Evolutionary conservation across 352 stramenopile genomes (phyloP).

Genomic region (Saprolegnia diclina): DNA sequence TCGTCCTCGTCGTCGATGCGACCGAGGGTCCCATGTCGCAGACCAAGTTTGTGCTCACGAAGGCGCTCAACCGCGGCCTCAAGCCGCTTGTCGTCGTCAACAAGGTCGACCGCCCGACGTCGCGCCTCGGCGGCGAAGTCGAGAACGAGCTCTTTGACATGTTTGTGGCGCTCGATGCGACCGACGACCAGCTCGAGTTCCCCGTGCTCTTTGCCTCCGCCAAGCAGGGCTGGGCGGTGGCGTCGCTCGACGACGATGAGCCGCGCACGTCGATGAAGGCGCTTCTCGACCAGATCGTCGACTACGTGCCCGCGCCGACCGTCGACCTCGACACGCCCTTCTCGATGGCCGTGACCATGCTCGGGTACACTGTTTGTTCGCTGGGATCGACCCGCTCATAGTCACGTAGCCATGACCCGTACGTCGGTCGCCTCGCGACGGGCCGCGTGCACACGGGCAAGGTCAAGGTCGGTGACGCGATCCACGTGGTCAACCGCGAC

Average conservation of each 20-base stretch:
- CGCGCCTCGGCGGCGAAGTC: constrained; percentile 88
- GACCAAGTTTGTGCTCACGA: constrained; percentile 98
- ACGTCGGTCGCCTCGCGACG: constrained; percentile 96
- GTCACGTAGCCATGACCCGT: constrained; percentile 91
- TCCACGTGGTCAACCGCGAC: constrained; percentile 86
- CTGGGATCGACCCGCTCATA: too few species aligned
- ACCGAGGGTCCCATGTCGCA: constrained; percentile 96
- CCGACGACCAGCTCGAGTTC: constrained; percentile 96
- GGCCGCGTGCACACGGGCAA: constrained; percentile 91
- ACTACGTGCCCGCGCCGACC: constrained; percentile 87
- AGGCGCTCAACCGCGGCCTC: constrained; percentile 89
- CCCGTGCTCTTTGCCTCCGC: constrained; percentile 94
- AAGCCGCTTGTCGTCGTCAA: constrained; percentile 97
- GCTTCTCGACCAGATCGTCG: constrained; percentile 96
- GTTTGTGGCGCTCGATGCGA: constrained; percentile 91
- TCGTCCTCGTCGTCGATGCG: constrained; percentile 96
- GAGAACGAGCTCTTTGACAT: constrained; percentile 97
- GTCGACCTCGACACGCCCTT: constrained; percentile 81
- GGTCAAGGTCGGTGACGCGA: constrained; percentile 84
- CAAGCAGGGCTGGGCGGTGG: constrained; percentile 94
- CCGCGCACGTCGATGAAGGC: constrained; percentile 86
- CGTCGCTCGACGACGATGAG: constrained; percentile 76
- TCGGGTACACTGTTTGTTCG: constrained; percentile 45
- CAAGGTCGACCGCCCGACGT: constrained; percentile 95
- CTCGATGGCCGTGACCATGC: constrained; percentile 95